Conservation (phyloP, 1,284 basidiomycete genomes). For the Gomphus bonarii region DNA sequence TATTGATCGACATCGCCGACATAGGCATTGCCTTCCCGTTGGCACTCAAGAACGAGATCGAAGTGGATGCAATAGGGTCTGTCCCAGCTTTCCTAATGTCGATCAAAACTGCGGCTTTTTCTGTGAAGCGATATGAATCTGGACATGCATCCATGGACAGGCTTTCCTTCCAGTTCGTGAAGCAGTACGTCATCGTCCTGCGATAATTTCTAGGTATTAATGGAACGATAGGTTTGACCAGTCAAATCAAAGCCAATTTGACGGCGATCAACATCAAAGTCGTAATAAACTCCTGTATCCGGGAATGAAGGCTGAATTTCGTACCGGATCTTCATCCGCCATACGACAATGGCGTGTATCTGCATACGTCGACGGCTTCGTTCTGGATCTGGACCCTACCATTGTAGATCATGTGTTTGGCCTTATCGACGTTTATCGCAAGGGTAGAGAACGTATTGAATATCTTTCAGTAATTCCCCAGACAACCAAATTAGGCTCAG, state of each 20-base stretch:
- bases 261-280: conserved; percentile 57
- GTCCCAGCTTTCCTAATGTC: conserved; percentile 80
- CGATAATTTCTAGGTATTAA: neutral
- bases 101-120: conserved; percentile 64
- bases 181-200: conserved; percentile 37
- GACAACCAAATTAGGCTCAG: conserved; percentile 1
- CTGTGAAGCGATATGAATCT: conserved; percentile 64
- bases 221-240: conserved; percentile 58
- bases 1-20: conserved; percentile 56
- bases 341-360: conserved; percentile 53
- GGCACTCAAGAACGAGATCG: conserved; percentile 30
- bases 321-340: conserved; percentile 40
- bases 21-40: conserved; percentile 83
- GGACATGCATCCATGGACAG: conserved; percentile 65
- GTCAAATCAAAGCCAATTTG: conserved; percentile 57
- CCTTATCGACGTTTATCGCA: conserved; percentile 75
- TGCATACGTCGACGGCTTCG: conserved; percentile 78
- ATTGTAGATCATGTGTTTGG: conserved; percentile 75
- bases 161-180: conserved; percentile 78
- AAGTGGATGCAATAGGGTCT: conserved; percentile 33
- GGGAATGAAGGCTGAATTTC: conserved; percentile 67
- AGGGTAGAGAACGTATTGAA: conserved; percentile 70
- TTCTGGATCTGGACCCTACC: conserved; percentile 74
- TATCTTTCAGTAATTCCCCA: conserved; percentile 30
- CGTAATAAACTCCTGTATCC: conserved; percentile 74